phyloP scores from a whole-genome alignment of 371 early-diverging fungal genomes.

The Apophysomyces ossiformis region DNA sequence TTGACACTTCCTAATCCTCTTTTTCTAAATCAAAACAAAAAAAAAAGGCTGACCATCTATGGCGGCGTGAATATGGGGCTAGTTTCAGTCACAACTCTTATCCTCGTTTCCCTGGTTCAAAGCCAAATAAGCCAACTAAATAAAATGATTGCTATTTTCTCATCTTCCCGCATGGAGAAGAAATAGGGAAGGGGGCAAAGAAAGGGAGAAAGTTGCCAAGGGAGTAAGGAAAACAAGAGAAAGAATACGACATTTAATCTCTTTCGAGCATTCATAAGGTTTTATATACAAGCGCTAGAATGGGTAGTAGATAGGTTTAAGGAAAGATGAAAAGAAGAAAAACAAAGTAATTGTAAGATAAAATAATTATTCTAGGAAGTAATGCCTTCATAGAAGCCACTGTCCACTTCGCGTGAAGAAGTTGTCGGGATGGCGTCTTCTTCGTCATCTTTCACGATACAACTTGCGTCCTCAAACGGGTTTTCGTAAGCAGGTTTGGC shows the following conservation, averaged over 20 bases:
- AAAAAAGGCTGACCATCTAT: slow-evolving; percentile 36
- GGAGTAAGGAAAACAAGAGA: not conserved
- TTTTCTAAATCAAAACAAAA: not conserved
- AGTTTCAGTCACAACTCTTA: slow-evolving; percentile 51
- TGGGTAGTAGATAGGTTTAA: not conserved
- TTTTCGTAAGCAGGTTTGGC: slow-evolving; percentile 39
- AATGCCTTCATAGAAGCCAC: slow-evolving; percentile 27
- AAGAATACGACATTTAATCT: not conserved
- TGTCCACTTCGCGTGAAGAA: slow-evolving; percentile 27
- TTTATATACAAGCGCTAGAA: not conserved
- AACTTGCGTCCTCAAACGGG: slow-evolving; percentile 52
- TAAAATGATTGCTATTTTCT: no score
- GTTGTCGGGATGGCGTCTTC: slow-evolving; percentile 13
- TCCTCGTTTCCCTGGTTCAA: slow-evolving; percentile 28
- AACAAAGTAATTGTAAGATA: not conserved
- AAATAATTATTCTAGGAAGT: not conserved
- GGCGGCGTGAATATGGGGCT: slow-evolving; percentile 50
- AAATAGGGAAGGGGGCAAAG: slow-evolving; percentile 8
- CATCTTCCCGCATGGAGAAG: not conserved
- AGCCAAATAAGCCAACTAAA: slow-evolving; percentile 7
- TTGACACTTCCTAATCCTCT: not conserved
- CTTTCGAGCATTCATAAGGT: slow-evolving; percentile 2
- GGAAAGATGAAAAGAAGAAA: not conserved
- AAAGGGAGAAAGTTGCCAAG: slow-evolving; percentile 12
- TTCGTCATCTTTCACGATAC: slow-evolving; percentile 45